Evolutionary conservation across 2,329 filamentous ascomycete genomes (phyloP).

Genomic region (Piedraia hortae): DNA sequence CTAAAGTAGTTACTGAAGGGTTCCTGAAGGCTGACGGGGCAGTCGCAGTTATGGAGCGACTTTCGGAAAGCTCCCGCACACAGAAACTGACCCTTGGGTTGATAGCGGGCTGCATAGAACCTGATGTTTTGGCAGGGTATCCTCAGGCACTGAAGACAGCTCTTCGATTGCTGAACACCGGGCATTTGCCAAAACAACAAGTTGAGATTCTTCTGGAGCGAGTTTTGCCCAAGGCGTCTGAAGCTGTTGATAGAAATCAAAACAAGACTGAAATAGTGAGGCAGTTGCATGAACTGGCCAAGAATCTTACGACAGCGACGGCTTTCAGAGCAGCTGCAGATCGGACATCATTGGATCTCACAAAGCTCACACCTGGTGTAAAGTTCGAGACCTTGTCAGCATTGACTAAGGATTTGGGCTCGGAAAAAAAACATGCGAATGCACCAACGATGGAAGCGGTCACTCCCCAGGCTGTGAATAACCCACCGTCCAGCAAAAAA

Average conservation of each 20-base stretch:
- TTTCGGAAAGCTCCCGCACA: slow-evolving; percentile 2
- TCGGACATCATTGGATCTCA: background rate
- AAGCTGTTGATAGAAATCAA: too few species aligned
- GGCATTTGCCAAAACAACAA: background rate
- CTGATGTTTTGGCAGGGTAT: background rate
- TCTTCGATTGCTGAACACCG: background rate
- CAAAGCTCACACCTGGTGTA: slow-evolving; percentile 1
- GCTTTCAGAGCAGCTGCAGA: slow-evolving; percentile 1
- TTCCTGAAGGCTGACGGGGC: slow-evolving; percentile 33
- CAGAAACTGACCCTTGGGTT: slow-evolving; percentile 6
- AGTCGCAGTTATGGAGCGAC: slow-evolving; percentile 1
- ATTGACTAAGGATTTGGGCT: too few species aligned
- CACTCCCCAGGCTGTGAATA: too few species aligned
- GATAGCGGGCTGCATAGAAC: background rate
- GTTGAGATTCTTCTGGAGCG: background rate
- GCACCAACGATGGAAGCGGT: too few species aligned
- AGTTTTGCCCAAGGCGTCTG: too few species aligned
- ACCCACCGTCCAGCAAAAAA: too few species aligned
- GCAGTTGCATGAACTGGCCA: slow-evolving; percentile 1
- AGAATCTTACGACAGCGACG: background rate
- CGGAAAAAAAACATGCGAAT: too few species aligned
- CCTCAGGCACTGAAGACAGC: slow-evolving; percentile 1
- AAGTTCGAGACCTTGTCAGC: too few species aligned
- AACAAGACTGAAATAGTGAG: background rate
- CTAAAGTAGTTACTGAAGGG: slow-evolving; percentile 39